Evolutionary conservation across 192 early-diverging fungal species (phyloP), one percentile per base, ranked within the genome.

Genomic region (Helicostylum pulchrum): DNA sequence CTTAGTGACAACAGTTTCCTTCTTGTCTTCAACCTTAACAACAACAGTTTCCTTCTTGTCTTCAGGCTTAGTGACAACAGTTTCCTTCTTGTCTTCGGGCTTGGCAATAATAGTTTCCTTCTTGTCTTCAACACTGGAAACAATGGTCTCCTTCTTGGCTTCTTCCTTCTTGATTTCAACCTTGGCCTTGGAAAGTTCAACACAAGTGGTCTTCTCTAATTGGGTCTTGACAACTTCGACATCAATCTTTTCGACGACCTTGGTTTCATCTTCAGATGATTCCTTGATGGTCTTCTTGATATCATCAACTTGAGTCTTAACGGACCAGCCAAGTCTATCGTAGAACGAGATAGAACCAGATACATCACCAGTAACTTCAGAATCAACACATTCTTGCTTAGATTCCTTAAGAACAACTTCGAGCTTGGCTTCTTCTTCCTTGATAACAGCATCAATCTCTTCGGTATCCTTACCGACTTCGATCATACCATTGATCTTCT

Each of bases 371-470:
- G n/a, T 21, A 0, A 21, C 39, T 0, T 58, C 34, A 0, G 3
- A 8, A 4, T 43, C 20, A 7, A 20, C 17, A 15, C 9, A 17
- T 31, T 61, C 46, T 11, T 39, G n/a, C 20, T 48, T 57, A 12
- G 62, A 64, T 36, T 53, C 34, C n/a, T 64, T 32, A 1, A 64
- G n/a, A 3, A 53, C 52, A 44, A 44, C 21, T 4, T 15, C 12
- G 3, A 39, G 19, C 30, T 52, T 49, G 23, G 15, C 31, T 46
- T 56, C 31, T 20, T 51, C 64, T 57, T 57, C 54, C 1, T 7
- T 19, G 14, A 64, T 49, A 17, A 19, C 50, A 52, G 62, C 39
- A 6, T 43, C 58, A 46, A 60, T 46, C 5, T 60, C 44, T 60
- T 60, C 58, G 23, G 42, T 34, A 26, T 48, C 19, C 2, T 62